A percentile compares a stretch with the other conserved stretches of the same genome.
Conservation (phyloP, 257 asterid genomes). For the Eucommia ulmoides region DNA sequence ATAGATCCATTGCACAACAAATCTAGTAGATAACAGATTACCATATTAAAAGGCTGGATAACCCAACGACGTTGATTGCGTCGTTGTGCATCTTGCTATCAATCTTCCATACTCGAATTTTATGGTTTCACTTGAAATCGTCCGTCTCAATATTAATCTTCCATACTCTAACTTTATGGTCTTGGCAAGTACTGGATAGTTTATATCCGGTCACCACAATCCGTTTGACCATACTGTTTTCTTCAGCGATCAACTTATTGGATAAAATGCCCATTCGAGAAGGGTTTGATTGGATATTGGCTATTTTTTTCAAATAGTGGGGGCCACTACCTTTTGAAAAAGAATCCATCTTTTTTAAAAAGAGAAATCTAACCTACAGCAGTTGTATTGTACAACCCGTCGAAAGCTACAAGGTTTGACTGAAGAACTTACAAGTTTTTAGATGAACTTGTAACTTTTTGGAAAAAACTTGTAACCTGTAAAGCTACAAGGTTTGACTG, state of each 20-base stretch:
- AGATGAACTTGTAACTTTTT: no score
- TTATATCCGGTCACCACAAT: constrained; percentile 26
- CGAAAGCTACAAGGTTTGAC: no score
- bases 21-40: constrained; percentile 57
- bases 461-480: no score
- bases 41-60: constrained; percentile 25
- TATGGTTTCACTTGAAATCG: constrained; percentile 56
- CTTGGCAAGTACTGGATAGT: constrained; percentile 58
- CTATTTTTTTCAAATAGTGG: no score
- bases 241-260: constrained; percentile 13
- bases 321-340: no score
- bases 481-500: no score
- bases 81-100: constrained; percentile 57
- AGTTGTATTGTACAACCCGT: no score
- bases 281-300: no score
- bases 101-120: no score
- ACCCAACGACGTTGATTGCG: constrained; percentile 57
- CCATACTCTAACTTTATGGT: constrained; percentile 66
- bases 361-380: no score
- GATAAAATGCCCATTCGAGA: background rate
- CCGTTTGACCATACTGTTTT: constrained; percentile 31
- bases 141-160: constrained; percentile 20
- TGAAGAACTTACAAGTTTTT: no score
- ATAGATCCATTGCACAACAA: constrained; percentile 73
- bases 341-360: no score